A percentile compares a stretch with the other conserved stretches of the same genome.
These are phyloP conservation scores for Dactylonectria estremocensis DNA, from an alignment of 2,329 filamentous ascomycete species.

Conservation along the genomic window DNA sequence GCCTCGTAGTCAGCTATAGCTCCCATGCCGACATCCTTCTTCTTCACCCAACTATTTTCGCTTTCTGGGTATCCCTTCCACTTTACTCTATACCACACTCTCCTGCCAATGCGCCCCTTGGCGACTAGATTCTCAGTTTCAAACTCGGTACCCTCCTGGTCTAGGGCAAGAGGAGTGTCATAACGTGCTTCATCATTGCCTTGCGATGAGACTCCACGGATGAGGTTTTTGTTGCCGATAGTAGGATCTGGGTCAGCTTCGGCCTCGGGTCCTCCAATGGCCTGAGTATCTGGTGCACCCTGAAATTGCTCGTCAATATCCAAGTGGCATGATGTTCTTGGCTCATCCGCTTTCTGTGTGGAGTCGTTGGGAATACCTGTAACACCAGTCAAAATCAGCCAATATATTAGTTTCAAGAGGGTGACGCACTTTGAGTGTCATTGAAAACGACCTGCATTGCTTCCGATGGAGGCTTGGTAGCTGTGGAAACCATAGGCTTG, in stretches of 20 bases:
- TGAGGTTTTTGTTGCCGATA: background rate
- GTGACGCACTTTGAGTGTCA: background rate
- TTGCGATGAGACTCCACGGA: background rate
- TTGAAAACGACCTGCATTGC: background rate
- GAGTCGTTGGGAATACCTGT: background rate
- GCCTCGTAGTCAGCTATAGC: conserved; percentile 1
- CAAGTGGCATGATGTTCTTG: background rate
- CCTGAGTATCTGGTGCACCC: background rate
- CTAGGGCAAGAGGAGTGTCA: background rate
- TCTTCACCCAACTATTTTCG: background rate
- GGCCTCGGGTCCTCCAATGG: background rate
- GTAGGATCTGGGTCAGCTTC: background rate
- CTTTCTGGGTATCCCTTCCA: conserved; percentile 2
- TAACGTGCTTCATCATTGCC: background rate
- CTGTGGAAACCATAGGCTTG: background rate
- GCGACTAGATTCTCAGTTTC: conserved; percentile 1
- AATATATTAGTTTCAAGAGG: conserved; percentile 2
- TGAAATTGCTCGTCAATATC: background rate
- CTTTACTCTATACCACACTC: conserved; percentile 1
- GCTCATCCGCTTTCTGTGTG: background rate
- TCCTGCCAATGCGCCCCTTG: conserved; percentile 1
- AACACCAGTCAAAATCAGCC: background rate
- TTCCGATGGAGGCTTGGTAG: background rate
- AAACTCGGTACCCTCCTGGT: background rate
- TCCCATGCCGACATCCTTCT: conserved; percentile 5